These are phyloP conservation scores for Claviceps lovelessii DNA, from an alignment of 2,329 filamentous ascomycete genomes.

Conservation along the genomic window DNA sequence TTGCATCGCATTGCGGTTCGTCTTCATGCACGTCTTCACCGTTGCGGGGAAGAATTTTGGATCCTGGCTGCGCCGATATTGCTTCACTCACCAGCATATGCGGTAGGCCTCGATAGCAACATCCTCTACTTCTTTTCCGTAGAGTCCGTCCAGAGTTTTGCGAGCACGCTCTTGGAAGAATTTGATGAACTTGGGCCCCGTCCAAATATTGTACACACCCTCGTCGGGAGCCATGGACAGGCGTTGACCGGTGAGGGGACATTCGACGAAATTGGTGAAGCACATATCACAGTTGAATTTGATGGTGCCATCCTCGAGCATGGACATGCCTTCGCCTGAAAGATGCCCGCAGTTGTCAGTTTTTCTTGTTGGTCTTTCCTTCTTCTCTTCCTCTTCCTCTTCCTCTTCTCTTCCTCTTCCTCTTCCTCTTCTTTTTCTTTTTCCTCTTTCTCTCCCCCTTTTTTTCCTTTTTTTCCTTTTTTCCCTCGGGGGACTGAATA, in stretches of 20 bases:
- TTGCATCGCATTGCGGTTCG: neutral
- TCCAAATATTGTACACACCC: slow-evolving; percentile 27
- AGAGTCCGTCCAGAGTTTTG: slow-evolving; percentile 25
- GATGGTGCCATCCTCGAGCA: slow-evolving; percentile 33
- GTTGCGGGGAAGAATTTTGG: neutral
- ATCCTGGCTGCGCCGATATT: neutral
- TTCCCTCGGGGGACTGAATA: neutral
- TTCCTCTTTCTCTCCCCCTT: neutral
- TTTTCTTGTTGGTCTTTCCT: neutral
- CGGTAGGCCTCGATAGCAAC: slow-evolving; percentile 27
- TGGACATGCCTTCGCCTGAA: slow-evolving; percentile 28
- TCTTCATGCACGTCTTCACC: neutral
- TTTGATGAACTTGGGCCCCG: slow-evolving; percentile 24
- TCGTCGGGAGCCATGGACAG: slow-evolving; percentile 37
- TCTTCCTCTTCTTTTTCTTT: neutral
- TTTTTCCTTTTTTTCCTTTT: too few species aligned
- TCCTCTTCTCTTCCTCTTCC: neutral
- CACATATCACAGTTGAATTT: slow-evolving; percentile 49
- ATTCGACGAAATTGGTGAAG: slow-evolving; percentile 37
- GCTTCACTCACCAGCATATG: slow-evolving; percentile 29
- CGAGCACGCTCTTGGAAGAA: slow-evolving; percentile 30
- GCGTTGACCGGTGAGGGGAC: slow-evolving; percentile 30
- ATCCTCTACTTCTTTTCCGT: slow-evolving; percentile 25
- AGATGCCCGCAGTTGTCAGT: slow-evolving; percentile 2
- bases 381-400: neutral